These are phyloP conservation scores for Hansenula lynferdii DNA, from an alignment of 1,139 yeast species.

Conservation along the genomic window DNA sequence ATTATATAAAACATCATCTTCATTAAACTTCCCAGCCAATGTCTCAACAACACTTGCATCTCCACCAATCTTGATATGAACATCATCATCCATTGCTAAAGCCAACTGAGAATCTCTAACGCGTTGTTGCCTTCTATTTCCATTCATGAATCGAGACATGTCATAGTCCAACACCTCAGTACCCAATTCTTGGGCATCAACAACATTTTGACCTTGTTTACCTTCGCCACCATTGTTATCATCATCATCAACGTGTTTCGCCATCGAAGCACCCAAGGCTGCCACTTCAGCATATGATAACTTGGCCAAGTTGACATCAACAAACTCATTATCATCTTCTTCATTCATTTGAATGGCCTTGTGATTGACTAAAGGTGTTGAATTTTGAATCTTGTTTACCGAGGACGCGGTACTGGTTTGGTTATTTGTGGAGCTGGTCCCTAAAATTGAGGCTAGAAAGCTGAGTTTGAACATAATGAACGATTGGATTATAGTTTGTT, in stretches of 20 bases:
- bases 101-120: no score
- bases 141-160: conserved; percentile 11
- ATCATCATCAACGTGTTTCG: background rate
- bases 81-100: background rate
- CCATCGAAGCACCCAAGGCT: background rate
- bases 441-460: background rate
- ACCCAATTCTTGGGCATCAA: conserved; percentile 11
- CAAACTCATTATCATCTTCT: background rate
- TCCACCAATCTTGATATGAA: background rate
- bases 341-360: background rate
- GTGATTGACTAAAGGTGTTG: no score
- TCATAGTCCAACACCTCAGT: conserved; percentile 14
- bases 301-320: background rate
- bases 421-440: no score
- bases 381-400: no score
- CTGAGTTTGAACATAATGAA: background rate
- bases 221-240: background rate
- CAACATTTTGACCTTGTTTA: background rate
- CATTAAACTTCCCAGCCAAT: background rate
- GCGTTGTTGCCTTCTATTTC: background rate
- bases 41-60: no score
- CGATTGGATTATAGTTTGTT: no score
- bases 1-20: conserved; percentile 5
- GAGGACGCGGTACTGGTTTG: no score
- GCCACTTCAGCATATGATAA: conserved; percentile 1